These are phyloP conservation scores for Talaromyces funiculosus DNA, from an alignment of 2,329 filamentous ascomycete genomes.

Conservation along the genomic window DNA sequence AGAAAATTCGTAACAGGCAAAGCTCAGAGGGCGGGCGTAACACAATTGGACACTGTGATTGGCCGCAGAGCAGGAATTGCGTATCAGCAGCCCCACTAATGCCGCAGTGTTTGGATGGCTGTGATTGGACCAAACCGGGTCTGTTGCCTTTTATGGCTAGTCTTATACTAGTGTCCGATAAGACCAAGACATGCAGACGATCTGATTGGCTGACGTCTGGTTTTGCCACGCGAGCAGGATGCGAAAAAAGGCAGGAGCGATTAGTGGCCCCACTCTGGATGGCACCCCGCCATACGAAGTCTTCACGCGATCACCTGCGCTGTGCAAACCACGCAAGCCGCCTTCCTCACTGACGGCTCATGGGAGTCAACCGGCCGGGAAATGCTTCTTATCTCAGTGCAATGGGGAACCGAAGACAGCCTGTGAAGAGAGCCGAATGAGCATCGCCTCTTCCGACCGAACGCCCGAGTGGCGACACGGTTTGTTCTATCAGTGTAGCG, in stretches of 20 bases:
- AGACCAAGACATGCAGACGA: neutral
- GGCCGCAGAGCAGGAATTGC: neutral
- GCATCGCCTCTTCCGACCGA: neutral
- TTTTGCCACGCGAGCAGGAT: neutral
- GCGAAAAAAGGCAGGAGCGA: conserved; percentile 3
- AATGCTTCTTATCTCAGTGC: neutral
- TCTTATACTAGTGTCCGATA: neutral
- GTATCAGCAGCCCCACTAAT: neutral
- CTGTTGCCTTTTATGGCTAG: neutral
- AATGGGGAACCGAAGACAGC: too few relatives aligned
- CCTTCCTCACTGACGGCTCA: neutral
- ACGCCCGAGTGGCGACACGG: neutral
- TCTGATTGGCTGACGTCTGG: neutral
- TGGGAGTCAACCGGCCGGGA: neutral
- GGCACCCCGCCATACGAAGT: neutral
- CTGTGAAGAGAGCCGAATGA: neutral
- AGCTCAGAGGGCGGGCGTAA: neutral
- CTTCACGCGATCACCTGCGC: neutral
- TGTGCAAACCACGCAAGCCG: too few relatives aligned
- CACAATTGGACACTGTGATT: neutral
- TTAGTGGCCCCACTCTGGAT: neutral
- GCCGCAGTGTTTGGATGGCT: neutral
- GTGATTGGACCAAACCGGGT: neutral
- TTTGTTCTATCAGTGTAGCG: neutral
- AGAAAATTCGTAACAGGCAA: neutral